These are phyloP conservation scores for Capsella bursapastoris DNA, from an alignment of 345 rosid species.

Conservation along the genomic window DNA sequence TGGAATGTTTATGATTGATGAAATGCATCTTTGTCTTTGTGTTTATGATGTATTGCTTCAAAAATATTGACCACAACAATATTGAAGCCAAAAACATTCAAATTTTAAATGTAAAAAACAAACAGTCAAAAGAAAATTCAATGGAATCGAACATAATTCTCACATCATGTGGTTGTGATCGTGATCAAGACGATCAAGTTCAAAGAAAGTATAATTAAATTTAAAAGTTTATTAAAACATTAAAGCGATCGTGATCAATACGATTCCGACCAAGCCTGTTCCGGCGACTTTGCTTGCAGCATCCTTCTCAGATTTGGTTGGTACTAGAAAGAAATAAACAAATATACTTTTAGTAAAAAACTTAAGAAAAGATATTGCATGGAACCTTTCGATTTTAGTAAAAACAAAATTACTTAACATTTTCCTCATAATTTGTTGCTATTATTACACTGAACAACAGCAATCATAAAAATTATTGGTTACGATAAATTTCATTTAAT, in stretches of 20 bases:
- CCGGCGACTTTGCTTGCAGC: conserved; percentile 15
- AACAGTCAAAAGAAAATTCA: background rate
- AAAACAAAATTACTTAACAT: background rate
- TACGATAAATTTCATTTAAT: background rate
- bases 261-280: conserved; percentile 25
- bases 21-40: too few relatives aligned
- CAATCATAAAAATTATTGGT: background rate
- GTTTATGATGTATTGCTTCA: too few relatives aligned
- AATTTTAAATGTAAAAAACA: background rate
- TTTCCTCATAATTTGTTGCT: background rate
- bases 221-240: conserved; percentile 17
- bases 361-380: too few relatives aligned
- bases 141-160: conserved; percentile 1
- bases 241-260: conserved; percentile 15
- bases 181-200: too few relatives aligned
- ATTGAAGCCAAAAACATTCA: background rate
- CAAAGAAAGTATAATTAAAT: too few relatives aligned
- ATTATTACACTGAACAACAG: too few relatives aligned
- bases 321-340: conserved; percentile 6
- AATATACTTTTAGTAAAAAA: background rate
- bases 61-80: too few relatives aligned
- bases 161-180: too few relatives aligned
- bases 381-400: background rate
- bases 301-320: conserved; percentile 21
- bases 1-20: too few relatives aligned